Conservation (phyloP, 768 basidiomycete genomes). For the Galerina sulciceps region DNA sequence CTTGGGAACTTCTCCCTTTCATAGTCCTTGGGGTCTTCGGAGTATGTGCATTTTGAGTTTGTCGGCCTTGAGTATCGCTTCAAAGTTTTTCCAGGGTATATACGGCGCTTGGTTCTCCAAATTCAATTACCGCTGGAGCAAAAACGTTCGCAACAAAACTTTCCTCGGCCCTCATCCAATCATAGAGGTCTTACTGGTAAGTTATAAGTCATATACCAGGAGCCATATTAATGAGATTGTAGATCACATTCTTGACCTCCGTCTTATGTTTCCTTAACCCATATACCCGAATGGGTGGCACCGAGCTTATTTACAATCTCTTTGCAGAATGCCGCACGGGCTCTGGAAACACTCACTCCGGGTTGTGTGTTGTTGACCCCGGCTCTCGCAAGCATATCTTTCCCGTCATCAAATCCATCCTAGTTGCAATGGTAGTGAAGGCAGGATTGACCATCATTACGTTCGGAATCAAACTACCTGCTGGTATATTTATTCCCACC, state of each 20-base stretch:
- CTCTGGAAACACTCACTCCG: conserved; percentile 56
- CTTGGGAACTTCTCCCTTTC: conserved; percentile 86
- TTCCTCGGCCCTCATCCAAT: conserved; percentile 84
- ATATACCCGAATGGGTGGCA: conserved; percentile 92
- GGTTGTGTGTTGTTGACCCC: conserved; percentile 74
- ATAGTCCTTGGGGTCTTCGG: conserved; percentile 88
- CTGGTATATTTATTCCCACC: conserved; percentile 97
- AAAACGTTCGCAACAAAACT: conserved; percentile 77
- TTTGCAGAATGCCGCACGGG: conserved; percentile 82
- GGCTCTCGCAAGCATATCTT: conserved; percentile 57
- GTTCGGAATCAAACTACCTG: conserved; percentile 90
- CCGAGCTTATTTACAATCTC: conserved; percentile 91
- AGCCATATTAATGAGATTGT: conserved; percentile 1
- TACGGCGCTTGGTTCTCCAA: conserved; percentile 96
- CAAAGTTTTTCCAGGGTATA: conserved; percentile 60
- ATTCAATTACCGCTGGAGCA: conserved; percentile 88
- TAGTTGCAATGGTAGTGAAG: conserved; percentile 83
- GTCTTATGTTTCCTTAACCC: conserved; percentile 85
- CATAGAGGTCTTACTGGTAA: conserved; percentile 80
- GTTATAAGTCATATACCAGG: conserved; percentile 25
- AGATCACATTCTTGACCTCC: conserved; percentile 84
- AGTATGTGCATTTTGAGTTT: conserved; percentile 44
- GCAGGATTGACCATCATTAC: conserved; percentile 83
- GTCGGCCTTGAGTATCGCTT: neutral
- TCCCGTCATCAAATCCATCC: conserved; percentile 66